Percentiles rank a stretch among this genome's conserved stretches.
phyloP scores from a whole-genome alignment of 805 yeast genomes.

The Zygosaccharomyces siamensis region DNA sequence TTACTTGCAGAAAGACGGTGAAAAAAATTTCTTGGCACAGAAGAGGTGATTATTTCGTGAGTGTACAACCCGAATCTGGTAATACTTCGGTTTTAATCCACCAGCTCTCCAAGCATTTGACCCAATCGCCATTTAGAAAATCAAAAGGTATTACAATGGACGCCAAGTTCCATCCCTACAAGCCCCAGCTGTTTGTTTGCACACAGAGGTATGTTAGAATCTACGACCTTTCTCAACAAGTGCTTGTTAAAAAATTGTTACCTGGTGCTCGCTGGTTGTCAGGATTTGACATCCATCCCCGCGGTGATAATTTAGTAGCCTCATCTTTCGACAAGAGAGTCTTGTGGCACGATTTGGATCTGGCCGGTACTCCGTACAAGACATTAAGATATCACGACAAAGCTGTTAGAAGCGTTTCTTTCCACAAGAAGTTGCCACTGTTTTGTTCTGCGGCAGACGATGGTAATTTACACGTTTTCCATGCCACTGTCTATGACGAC shows the following conservation, averaged over 20 bases:
- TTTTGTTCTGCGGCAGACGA: conserved; percentile 96
- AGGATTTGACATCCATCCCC: conserved; percentile 86
- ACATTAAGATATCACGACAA: conserved; percentile 90
- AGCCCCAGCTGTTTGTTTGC: conserved; percentile 89
- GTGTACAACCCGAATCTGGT: conserved; percentile 92
- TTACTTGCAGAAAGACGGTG: conserved; percentile 60
- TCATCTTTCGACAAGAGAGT: conserved; percentile 93
- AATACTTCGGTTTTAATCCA: conserved; percentile 88
- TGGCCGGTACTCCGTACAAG: conserved; percentile 86
- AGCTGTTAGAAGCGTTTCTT: conserved; percentile 84
- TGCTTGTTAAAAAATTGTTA: conserved; percentile 70
- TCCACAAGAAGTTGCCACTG: conserved; percentile 83
- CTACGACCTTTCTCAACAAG: conserved; percentile 85
- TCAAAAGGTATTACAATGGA: conserved; percentile 93
- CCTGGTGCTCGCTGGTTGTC: conserved; percentile 98
- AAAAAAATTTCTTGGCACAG: conserved; percentile 92
- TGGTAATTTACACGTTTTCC: conserved; percentile 89
- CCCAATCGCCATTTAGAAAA: conserved; percentile 93
- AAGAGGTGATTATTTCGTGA: conserved; percentile 93
- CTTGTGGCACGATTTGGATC: conserved; percentile 94
- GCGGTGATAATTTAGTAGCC: conserved; percentile 91
- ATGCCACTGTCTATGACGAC: conserved; percentile 86
- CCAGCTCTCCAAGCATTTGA: conserved; percentile 87
- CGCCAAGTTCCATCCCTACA: conserved; percentile 94
- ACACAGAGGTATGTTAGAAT: conserved; percentile 89